These are phyloP conservation scores for Cryptococcus hybrid DNA, from an alignment of 1,284 basidiomycete genomes.

Conservation along the genomic window DNA sequence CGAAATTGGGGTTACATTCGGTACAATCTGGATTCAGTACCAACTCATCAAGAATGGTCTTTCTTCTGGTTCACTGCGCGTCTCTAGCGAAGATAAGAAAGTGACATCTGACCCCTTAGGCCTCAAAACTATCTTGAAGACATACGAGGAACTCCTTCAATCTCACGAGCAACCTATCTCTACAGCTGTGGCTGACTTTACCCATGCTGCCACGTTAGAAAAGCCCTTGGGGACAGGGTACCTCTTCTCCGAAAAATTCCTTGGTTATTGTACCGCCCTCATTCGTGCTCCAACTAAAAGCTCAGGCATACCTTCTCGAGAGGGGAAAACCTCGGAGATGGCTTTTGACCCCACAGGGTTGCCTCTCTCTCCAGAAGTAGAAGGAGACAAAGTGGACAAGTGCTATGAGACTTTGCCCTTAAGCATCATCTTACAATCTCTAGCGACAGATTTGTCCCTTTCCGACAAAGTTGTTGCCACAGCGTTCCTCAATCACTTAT, in stretches of 20 bases:
- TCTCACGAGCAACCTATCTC: slow-evolving; percentile 15
- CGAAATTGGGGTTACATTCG: slow-evolving; percentile 63
- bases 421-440: slow-evolving; percentile 60
- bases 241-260: slow-evolving; percentile 65
- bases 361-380: slow-evolving; percentile 5
- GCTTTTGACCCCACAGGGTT: slow-evolving; percentile 10
- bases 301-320: slow-evolving; percentile 11
- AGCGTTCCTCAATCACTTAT: slow-evolving; percentile 60
- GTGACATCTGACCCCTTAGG: slow-evolving; percentile 58
- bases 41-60: slow-evolving; percentile 66
- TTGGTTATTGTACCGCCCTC: slow-evolving; percentile 54
- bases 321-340: slow-evolving; percentile 10
- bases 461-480: slow-evolving; percentile 57
- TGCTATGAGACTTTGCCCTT: slow-evolving; percentile 62
- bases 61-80: slow-evolving; percentile 59
- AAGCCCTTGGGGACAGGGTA: slow-evolving; percentile 45
- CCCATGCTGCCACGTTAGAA: slow-evolving; percentile 11
- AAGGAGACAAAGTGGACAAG: slow-evolving; percentile 42
- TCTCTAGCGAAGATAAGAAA: slow-evolving; percentile 27
- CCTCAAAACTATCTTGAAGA: slow-evolving; percentile 57
- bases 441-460: slow-evolving; percentile 62
- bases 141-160: slow-evolving; percentile 57
- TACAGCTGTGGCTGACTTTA: slow-evolving; percentile 24
- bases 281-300: slow-evolving; percentile 33
- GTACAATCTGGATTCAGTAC: slow-evolving; percentile 63